Conservation (phyloP, 1,284 basidiomycete genomes). For the Leccinum pachyderme region DNA sequence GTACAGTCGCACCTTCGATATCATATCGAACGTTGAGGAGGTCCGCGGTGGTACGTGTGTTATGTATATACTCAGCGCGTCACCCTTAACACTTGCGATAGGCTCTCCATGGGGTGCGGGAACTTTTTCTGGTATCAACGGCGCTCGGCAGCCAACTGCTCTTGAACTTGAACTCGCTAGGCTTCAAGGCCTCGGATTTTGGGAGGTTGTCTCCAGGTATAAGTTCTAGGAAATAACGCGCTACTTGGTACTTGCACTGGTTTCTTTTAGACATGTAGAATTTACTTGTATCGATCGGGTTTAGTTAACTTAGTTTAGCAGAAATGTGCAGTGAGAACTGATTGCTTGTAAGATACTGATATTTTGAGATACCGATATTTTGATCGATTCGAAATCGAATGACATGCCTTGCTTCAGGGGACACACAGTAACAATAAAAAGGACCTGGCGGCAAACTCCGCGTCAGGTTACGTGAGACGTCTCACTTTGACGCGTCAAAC, state of each 20-base stretch:
- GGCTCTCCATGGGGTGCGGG: slow-evolving; percentile 47
- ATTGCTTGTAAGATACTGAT: background rate
- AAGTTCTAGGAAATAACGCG: slow-evolving; percentile 4
- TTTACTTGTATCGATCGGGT: background rate
- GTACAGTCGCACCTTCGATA: slow-evolving; percentile 39
- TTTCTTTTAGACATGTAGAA: background rate
- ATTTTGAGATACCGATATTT: background rate
- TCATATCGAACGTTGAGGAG: slow-evolving; percentile 40
- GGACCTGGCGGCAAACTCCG: too few species aligned
- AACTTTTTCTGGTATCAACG: slow-evolving; percentile 46
- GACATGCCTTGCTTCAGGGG: too few species aligned
- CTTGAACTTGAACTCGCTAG: slow-evolving; percentile 48
- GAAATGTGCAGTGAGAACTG: background rate
- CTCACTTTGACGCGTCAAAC: too few species aligned
- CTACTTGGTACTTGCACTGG: too few species aligned
- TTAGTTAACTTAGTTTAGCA: background rate
- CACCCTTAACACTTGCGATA: slow-evolving; percentile 6
- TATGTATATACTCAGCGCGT: background rate
- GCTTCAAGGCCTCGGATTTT: slow-evolving; percentile 43
- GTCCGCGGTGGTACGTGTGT: slow-evolving; percentile 41
- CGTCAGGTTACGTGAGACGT: background rate
- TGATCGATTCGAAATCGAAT: background rate
- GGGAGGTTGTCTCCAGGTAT: slow-evolving; percentile 16
- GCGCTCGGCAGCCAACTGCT: slow-evolving; percentile 42
- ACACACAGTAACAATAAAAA: too few species aligned